Conservation (phyloP, 1,139 yeast species). For the Waltiozyma sp. region DNA sequence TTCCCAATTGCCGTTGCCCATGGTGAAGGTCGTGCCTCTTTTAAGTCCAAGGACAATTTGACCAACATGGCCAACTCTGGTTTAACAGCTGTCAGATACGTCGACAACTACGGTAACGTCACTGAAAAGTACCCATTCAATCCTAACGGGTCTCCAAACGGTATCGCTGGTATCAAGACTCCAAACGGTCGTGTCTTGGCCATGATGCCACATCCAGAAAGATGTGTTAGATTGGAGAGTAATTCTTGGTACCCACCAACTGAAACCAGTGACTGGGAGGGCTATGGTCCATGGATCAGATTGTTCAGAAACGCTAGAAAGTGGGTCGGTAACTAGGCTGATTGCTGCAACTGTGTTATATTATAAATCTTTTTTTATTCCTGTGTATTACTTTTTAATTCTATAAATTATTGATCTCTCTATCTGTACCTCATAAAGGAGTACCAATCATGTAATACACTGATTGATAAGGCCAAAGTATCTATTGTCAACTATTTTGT, state of each 20-base stretch:
- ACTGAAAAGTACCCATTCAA: slow-evolving; percentile 84
- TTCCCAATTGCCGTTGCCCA: slow-evolving; percentile 97
- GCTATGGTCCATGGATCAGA: slow-evolving; percentile 91
- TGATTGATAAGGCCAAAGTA: no score
- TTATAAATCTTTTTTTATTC: background rate
- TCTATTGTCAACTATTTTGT: no score
- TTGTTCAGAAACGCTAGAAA: slow-evolving; percentile 87
- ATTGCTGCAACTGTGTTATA: background rate
- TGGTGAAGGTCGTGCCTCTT: slow-evolving; percentile 93
- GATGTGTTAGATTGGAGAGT: slow-evolving; percentile 78
- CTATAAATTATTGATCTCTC: background rate
- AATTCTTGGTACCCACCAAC: slow-evolving; percentile 84
- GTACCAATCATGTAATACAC: no score
- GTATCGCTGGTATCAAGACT: slow-evolving; percentile 85
- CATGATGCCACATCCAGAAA: slow-evolving; percentile 99
- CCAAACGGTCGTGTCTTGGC: slow-evolving; percentile 94
- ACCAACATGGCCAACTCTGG: slow-evolving; percentile 38
- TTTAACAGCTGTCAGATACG: slow-evolving; percentile 60
- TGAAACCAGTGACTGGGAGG: slow-evolving; percentile 53
- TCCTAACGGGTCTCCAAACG: slow-evolving; percentile 93
- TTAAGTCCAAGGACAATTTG: slow-evolving; percentile 30
- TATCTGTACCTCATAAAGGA: no score
- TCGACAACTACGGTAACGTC: slow-evolving; percentile 80
- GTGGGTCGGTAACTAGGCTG: slow-evolving; percentile 54
- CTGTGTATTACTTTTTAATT: background rate